A percentile compares a stretch with the other conserved stretches of the same genome.
phyloP scores from a whole-genome alignment of 139 green algal species.

The Micractinium sp. region DNA sequence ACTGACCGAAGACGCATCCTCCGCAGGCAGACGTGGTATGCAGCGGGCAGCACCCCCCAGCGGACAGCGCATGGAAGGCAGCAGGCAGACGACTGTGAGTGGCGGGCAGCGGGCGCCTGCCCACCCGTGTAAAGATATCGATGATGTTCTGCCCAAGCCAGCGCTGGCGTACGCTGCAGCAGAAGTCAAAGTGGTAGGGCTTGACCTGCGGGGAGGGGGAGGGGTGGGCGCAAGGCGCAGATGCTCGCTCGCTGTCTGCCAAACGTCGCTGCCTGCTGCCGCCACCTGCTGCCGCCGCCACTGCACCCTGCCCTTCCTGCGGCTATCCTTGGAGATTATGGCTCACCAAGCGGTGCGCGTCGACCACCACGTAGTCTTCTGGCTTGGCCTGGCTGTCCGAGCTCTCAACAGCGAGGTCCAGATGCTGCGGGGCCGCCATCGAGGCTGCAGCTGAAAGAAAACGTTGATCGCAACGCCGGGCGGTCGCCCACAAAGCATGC shows the following conservation, averaged over 20 bases:
- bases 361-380: constrained; percentile 39
- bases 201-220: constrained; percentile 58
- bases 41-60: background rate
- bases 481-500: too few relatives aligned
- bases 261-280: too few relatives aligned
- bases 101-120: background rate
- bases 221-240: background rate
- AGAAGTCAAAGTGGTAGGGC: constrained; percentile 91
- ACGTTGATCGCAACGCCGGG: background rate
- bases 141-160: constrained; percentile 70
- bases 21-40: background rate
- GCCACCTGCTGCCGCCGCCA: too few relatives aligned
- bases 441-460: background rate
- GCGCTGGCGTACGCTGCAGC: constrained; percentile 76
- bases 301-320: too few relatives aligned
- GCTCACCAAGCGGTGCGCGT: constrained; percentile 31
- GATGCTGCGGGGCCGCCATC: too few relatives aligned
- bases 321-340: too few relatives aligned
- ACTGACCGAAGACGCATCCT: background rate
- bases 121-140: constrained; percentile 73
- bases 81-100: too few relatives aligned
- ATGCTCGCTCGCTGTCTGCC: background rate
- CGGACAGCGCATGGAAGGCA: background rate
- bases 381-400: constrained; percentile 20
- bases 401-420: background rate